These are phyloP conservation scores for Tetraselmis chui DNA, from an alignment of 139 green algal species.

Conservation along the genomic window DNA sequence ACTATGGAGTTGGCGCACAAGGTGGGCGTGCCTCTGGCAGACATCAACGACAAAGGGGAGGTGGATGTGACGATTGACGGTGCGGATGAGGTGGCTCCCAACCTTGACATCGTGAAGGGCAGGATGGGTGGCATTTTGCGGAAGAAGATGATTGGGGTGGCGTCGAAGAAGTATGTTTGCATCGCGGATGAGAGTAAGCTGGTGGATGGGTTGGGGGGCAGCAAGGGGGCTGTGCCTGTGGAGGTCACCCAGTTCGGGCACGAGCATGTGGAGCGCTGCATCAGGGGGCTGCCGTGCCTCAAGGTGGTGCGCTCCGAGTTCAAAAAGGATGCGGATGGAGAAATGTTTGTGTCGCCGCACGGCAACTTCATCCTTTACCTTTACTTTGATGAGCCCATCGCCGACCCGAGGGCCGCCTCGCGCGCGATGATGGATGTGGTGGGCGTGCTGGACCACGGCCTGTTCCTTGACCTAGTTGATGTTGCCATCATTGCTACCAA, in stretches of 20 bases:
- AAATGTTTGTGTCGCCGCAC: conserved; percentile 98
- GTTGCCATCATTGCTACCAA: conserved; percentile 90
- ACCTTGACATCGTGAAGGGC: conserved; percentile 97
- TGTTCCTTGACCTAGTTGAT: conserved; percentile 96
- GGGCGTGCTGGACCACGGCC: conserved; percentile 96
- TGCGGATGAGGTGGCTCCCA: conserved; percentile 94
- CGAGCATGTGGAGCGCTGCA: conserved; percentile 68
- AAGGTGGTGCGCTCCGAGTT: not conserved
- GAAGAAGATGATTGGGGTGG: conserved; percentile 99
- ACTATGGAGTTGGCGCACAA: conserved; percentile 85
- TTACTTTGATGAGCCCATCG: conserved; percentile 83
- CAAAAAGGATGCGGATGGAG: too few relatives aligned
- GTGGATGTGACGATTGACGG: conserved; percentile 98
- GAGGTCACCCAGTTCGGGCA: conserved; percentile 99
- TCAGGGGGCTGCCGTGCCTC: conserved; percentile 11
- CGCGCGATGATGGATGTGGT: conserved; percentile 76
- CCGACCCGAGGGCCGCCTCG: conserved; percentile 63
- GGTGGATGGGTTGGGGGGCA: conserved; percentile 76
- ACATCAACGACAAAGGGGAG: conserved; percentile 87
- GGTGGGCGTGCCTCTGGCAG: conserved; percentile 94
- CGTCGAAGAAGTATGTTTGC: conserved; percentile 91
- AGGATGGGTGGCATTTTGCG: conserved; percentile 92
- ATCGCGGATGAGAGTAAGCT: conserved; percentile 99
- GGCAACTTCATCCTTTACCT: conserved; percentile 99
- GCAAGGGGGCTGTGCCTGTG: conserved; percentile 91